These are phyloP conservation scores for Venturiaceae sp. DNA, from an alignment of 2,329 filamentous ascomycete genomes.

Conservation along the genomic window DNA sequence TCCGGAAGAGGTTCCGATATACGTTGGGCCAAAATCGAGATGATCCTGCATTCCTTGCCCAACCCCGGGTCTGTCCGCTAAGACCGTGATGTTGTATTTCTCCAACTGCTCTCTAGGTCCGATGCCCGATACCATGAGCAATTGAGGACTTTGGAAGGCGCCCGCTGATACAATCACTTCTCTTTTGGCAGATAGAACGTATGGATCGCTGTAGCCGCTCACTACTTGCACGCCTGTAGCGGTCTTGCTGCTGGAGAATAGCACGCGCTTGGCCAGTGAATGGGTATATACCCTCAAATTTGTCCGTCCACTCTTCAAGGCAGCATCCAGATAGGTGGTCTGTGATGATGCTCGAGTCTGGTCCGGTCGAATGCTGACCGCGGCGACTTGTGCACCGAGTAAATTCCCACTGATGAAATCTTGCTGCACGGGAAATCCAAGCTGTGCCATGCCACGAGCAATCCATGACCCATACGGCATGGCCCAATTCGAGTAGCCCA, in stretches of 20 bases:
- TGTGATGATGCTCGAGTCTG: slow-evolving; percentile 4
- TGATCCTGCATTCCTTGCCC: slow-evolving; percentile 8
- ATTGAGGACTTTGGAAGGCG: slow-evolving; percentile 8
- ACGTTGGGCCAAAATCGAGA: background rate
- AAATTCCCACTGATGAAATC: slow-evolving; percentile 5
- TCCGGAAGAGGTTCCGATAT: background rate
- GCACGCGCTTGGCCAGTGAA: slow-evolving; percentile 3
- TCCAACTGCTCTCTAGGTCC: slow-evolving; percentile 6
- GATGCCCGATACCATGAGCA: slow-evolving; percentile 10
- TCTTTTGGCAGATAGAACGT: slow-evolving; percentile 1
- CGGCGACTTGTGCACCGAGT: background rate
- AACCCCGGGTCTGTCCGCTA: slow-evolving; percentile 4
- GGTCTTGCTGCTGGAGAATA: slow-evolving; percentile 4
- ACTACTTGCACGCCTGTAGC: slow-evolving; percentile 2
- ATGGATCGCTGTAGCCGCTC: background rate
- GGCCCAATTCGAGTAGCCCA: slow-evolving; percentile 4
- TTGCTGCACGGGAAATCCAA: background rate
- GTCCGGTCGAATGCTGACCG: background rate
- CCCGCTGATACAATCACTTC: slow-evolving; percentile 9
- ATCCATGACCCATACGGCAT: slow-evolving; percentile 2
- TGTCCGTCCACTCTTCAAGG: background rate
- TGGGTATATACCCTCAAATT: slow-evolving; percentile 7
- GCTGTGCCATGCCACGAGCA: background rate
- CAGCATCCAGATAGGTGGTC: background rate
- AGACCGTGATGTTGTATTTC: slow-evolving; percentile 1